phyloP scores from a whole-genome alignment of 345 rosid species.

The Psidium friedrichsthalianum region DNA sequence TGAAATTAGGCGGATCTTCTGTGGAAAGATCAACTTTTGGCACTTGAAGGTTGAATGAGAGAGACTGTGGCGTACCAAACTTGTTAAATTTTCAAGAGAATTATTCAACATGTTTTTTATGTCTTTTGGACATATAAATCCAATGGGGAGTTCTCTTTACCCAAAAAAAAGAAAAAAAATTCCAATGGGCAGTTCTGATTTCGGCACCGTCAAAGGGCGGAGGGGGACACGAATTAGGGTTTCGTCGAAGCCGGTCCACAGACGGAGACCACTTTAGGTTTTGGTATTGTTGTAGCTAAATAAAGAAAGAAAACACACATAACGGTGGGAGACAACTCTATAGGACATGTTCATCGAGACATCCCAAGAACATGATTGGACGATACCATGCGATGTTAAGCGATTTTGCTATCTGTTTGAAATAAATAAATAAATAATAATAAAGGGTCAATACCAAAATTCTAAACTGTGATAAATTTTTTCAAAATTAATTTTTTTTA shows the following conservation, averaged over 20 bases:
- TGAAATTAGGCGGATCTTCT: not conserved
- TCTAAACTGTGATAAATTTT: too few relatives aligned
- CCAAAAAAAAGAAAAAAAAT: too few relatives aligned
- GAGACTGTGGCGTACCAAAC: not conserved
- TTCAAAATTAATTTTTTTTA: too few relatives aligned
- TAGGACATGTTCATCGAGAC: not conserved
- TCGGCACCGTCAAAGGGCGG: not conserved
- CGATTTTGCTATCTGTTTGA: not conserved
- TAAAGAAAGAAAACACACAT: not conserved
- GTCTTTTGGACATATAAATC: not conserved
- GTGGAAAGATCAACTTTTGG: not conserved
- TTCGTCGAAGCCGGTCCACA: not conserved
- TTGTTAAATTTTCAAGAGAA: not conserved
- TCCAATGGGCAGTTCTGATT: too few relatives aligned
- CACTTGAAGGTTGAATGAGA: not conserved
- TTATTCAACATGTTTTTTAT: not conserved
- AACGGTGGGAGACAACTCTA: not conserved
- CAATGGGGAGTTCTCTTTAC: not conserved
- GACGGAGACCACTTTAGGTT: not conserved
- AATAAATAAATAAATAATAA: not conserved
- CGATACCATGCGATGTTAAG: not conserved
- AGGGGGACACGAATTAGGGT: not conserved
- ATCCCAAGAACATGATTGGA: not conserved
- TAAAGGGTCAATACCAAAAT: too few relatives aligned
- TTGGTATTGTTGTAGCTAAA: not conserved